Base-by-base conservation (phyloP, 2,329 filamentous ascomycete genomes). In the Alternaria sp. region DNA sequence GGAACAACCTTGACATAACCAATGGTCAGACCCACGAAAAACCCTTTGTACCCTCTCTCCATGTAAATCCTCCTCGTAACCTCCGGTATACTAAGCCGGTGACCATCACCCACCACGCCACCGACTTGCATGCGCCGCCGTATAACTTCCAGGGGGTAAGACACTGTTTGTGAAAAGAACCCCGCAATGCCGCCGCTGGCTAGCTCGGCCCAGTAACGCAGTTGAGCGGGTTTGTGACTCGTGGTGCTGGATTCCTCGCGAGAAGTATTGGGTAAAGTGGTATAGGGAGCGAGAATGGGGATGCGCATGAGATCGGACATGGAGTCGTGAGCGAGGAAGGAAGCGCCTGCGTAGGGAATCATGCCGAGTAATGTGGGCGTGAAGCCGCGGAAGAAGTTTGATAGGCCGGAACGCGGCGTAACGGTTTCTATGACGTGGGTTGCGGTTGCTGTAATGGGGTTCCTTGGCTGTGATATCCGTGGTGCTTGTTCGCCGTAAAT, bases 371-470 rank as follows among this genome's bases (percentile, higher is more conserved):
- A 79, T 0, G 95, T 98, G 0, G 94, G 91, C 0, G 88, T 87
- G 77, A 99, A 99, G 49, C 95, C 95, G 48, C 95, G 88, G 79
- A 97, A 99, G 77, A 99, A 99, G 78, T 99, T 99, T 55, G 87
- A 79, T 0, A 98, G 76, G 4, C 94, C 94, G 10, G 84, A 84
- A 26, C 82, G 83, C 0, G 91, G 89, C 0, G 85, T 82, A 0
- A 84, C 80, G 9, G 81, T 79, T 23, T 84, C 81, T 0, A 87
- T 80, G 11, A 80, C 74, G 2, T 81, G 76, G 1, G 78, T 67
- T 62, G 79, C 73, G 3, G 74, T 74, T 11, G 78, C 71, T 2
- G 80, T 77, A 5, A 82, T 72, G 2, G 80, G 74, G 77, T 48
- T 6, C 61, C 58, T 56, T 69, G 70, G 4, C 7, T 31, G 41